Evolutionary conservation across 345 rosid genomes (phyloP), one percentile per base, ranked within the genome.

Genomic region (Gossypium bickii): DNA sequence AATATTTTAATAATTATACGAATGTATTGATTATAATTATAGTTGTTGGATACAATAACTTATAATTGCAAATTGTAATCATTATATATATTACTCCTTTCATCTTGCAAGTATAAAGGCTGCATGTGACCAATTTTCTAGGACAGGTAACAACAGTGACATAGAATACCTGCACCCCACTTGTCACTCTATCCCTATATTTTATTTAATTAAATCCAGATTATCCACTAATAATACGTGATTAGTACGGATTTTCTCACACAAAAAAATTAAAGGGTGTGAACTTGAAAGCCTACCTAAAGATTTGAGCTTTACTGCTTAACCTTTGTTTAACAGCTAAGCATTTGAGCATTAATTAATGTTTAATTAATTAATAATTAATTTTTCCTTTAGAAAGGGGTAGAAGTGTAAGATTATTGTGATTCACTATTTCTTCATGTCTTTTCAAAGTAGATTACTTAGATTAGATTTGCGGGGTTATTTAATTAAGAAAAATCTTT

Each of bases 261-360:
- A 34, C 3, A 4, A 16, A 12, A 56, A 7, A 72, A 1, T 34
- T 34, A 6, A 52, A 4, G 48, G 48, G 43, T n/a, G 12, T 15
- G 22, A 67, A 22, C 12, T 4, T 11, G 17, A 56, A 74, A 65
- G 29, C 17, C 10, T 3, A 7, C 16, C 53, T 56, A 56, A 56
- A 56, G 10, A 56, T n/a, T 1, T 56, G 58, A 63, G 48, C 65
- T 77, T 58, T 18, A 41, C 71, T 58, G 47, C 66, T 71, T 53
- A 4, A 69, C 75, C 72, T 70, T 75, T 78, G 77, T 52, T 77
- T 77, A 72, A 81, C 82, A 83, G 83, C 86, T 83, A 75, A 81
- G 82, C 86, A 73, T 74, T 48, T 66, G 29, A 62, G 62, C 49
- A 47, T 59, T 75, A 43, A 64, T 45, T 64, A 20, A 18, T 12